Base-by-base conservation (phyloP, 2,329 filamentous ascomycete genomes). In the Trichoderma koningii region DNA sequence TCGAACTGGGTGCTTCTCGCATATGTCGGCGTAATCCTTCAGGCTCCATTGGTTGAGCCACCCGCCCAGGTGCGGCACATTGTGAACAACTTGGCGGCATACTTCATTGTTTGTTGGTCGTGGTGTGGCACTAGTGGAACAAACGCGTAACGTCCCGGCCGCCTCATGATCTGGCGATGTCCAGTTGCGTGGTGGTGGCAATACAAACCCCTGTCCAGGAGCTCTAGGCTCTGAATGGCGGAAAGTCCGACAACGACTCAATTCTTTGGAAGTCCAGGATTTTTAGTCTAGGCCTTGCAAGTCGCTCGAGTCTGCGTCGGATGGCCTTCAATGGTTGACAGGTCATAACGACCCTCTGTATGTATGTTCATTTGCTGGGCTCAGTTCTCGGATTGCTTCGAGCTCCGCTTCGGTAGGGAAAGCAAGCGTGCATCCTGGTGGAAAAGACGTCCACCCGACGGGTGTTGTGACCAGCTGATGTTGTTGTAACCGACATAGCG, bases 21-120 rank as follows among this genome's bases (percentile, higher is more conserved):
- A 63, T 62, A 53, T 47, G 59, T 63, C 41, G 50, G 59, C 59
- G 50, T n/a, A 63, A 63, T 63, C 59, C 59, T 63, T 63, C 41
- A 55, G 41, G 50, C 59, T 55, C 41, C 45, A 63, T 63, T 63
- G 59, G 59, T 38, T 53, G 59, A 23, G 48, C 55, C 53, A 19
- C 55, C 7, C 17, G 42, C 26, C 19, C 30, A 23, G 59, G 59
- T 55, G 59, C 47, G 50, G 59, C 59, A 63, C 59, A 23, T 63
- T 63, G 30, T 55, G 30, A 42, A 44, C 23, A 19, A 10, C 45
- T 17, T 34, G 26, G 38, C 41, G 48, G 48, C 48, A 44, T 12
- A 2, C 45, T 26, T 41, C 17, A 23, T 51, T 41, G 56, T 28
- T 15, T 30, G 21, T 52, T 34, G 55, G 45, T 7, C 23, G 30